phyloP scores from a whole-genome alignment of 75 land plant genomes.

The Azolla pinnata region DNA sequence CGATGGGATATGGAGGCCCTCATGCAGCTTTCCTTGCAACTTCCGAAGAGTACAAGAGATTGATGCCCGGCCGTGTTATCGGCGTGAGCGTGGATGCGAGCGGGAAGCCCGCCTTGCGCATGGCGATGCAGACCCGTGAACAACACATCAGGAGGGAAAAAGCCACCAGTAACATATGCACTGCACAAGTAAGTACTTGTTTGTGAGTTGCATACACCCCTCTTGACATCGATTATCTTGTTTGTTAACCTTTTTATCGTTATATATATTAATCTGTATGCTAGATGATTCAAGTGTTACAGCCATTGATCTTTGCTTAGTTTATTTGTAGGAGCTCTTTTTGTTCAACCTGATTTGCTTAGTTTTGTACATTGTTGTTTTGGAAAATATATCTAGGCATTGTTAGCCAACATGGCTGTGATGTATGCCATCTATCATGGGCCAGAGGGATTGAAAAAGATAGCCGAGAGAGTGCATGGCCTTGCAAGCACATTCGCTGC shows the following conservation, averaged over 20 bases:
- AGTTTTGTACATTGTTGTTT: no score
- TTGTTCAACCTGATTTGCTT: no score
- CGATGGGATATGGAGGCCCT: conserved; percentile 98
- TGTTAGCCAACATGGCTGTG: conserved; percentile 21
- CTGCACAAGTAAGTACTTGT: conserved; percentile 82
- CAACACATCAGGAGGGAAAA: conserved; percentile 93
- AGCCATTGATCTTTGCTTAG: no score
- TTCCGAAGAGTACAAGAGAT: conserved; percentile 91
- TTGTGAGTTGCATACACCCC: no score
- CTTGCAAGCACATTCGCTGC: conserved; percentile 49
- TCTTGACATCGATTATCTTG: no score
- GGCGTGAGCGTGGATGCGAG: conserved; percentile 89
- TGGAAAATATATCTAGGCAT: conserved; percentile 9
- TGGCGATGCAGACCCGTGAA: conserved; percentile 98
- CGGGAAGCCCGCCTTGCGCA: conserved; percentile 90
- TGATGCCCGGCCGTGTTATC: conserved; percentile 96
- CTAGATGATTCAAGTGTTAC: no score
- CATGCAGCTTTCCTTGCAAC: conserved; percentile 98
- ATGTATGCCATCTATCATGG: conserved; percentile 22
- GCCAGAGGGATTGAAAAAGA: conserved; percentile 17
- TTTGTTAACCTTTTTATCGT: no score
- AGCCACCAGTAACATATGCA: conserved; percentile 99
- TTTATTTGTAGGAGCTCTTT: no score
- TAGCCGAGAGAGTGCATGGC: conserved; percentile 20
- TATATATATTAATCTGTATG: no score